Percentiles rank a stretch among this genome's conserved stretches.
Conservation (phyloP, 148 eudicot genomes). For the Amaranthus hypochondriacus region DNA sequence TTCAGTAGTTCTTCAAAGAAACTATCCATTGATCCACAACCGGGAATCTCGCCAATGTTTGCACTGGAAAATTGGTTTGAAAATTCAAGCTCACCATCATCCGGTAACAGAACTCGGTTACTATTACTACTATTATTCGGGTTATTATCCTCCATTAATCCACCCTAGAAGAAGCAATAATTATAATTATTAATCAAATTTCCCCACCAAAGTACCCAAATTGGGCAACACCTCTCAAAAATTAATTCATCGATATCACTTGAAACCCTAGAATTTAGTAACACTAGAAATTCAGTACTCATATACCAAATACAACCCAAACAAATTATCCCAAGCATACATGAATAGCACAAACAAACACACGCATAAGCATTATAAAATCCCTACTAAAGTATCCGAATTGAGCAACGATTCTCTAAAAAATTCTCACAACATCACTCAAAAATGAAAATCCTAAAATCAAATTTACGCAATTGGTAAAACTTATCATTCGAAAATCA, state of each 20-base stretch:
- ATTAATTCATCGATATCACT: not conserved
- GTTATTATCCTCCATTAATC: slow-evolving; percentile 13
- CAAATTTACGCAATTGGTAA: no score
- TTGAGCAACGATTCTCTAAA: no score
- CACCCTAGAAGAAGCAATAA: slow-evolving; percentile 3
- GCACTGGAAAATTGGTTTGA: slow-evolving; percentile 62
- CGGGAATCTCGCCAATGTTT: slow-evolving; percentile 51
- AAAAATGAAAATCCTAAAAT: no score
- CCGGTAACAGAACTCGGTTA: slow-evolving; percentile 36
- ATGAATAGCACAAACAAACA: slow-evolving; percentile 3
- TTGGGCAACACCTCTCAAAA: not conserved
- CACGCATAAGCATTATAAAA: not conserved
- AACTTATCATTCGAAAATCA: no score
- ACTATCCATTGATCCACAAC: slow-evolving; percentile 75
- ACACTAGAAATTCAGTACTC: not conserved
- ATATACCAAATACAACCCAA: slow-evolving; percentile 12
- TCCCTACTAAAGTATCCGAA: not conserved
- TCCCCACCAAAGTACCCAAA: not conserved
- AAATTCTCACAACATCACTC: no score
- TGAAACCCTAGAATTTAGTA: slow-evolving; percentile 12
- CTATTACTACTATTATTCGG: slow-evolving; percentile 9
- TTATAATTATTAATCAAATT: not conserved
- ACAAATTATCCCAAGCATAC: not conserved
- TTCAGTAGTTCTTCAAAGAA: slow-evolving; percentile 64
- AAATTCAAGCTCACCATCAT: slow-evolving; percentile 76